Conservation (phyloP, 805 yeast genomes). For the Saccharomycopsis sp. region DNA sequence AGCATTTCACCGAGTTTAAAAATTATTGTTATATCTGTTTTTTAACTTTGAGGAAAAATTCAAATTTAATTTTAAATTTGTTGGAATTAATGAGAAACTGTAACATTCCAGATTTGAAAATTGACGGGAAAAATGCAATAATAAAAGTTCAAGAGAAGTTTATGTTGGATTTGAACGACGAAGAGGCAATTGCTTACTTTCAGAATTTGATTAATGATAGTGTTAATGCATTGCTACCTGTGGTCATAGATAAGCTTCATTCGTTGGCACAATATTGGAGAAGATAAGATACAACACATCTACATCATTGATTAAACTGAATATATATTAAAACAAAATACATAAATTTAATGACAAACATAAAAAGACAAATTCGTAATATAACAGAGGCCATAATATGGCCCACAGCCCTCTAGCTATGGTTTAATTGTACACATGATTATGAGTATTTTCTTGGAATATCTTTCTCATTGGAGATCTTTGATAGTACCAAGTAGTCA, state of each 20-base stretch:
- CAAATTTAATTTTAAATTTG: slow-evolving; percentile 81
- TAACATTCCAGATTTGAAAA: slow-evolving; percentile 79
- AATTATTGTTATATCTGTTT: slow-evolving; percentile 93
- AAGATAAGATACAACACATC: slow-evolving; percentile 39
- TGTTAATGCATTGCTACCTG: slow-evolving; percentile 88
- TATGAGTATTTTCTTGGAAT: slow-evolving; percentile 12
- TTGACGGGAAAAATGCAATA: slow-evolving; percentile 81
- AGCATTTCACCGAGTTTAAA: slow-evolving; percentile 78
- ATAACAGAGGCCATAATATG: background rate
- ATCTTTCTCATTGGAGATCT: slow-evolving; percentile 21
- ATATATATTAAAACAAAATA: background rate
- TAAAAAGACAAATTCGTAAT: background rate
- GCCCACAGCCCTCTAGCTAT: too few species aligned
- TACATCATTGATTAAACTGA: background rate
- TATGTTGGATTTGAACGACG: slow-evolving; percentile 88
- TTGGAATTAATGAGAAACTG: slow-evolving; percentile 94
- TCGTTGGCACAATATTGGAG: slow-evolving; percentile 98
- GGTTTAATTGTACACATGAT: background rate
- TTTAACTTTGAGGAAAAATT: slow-evolving; percentile 80
- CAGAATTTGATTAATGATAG: slow-evolving; percentile 91
- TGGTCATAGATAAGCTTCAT: slow-evolving; percentile 90
- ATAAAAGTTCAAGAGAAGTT: slow-evolving; percentile 91
- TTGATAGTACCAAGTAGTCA: slow-evolving; percentile 20
- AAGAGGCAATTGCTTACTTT: slow-evolving; percentile 91
- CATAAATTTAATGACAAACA: background rate